These are phyloP conservation scores for Chaetomium sp. DNA, from an alignment of 2,329 filamentous ascomycete genomes.

Conservation along the genomic window DNA sequence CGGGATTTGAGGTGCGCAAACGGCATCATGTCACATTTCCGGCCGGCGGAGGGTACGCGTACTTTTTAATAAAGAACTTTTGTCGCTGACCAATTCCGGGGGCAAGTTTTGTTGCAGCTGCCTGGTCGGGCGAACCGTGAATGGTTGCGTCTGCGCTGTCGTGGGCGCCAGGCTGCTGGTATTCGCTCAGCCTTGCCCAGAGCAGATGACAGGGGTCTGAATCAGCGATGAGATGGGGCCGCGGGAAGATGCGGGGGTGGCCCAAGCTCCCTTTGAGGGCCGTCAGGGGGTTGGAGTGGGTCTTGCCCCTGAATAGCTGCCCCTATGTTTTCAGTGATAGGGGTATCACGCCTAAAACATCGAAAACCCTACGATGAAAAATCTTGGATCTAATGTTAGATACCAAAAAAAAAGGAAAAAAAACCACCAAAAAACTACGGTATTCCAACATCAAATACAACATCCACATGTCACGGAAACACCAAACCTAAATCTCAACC, in stretches of 20 bases:
- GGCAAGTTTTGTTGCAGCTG: constrained; percentile 9
- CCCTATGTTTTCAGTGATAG: too few relatives aligned
- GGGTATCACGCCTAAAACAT: too few relatives aligned
- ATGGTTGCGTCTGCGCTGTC: not conserved
- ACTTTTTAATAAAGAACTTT: not conserved
- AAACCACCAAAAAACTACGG: too few relatives aligned
- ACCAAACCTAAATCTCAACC: constrained; percentile 31
- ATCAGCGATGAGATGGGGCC: not conserved
- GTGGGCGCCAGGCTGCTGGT: constrained; percentile 9
- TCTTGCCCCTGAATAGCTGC: too few relatives aligned
- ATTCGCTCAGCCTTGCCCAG: constrained; percentile 8
- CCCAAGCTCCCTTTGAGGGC: constrained; percentile 5
- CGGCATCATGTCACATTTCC: not conserved
- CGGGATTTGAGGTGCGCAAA: not conserved
- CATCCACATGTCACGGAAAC: not conserved
- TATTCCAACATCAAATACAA: not conserved
- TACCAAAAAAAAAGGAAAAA: too few relatives aligned
- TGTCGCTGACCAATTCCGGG: constrained; percentile 5
- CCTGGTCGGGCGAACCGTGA: constrained; percentile 1
- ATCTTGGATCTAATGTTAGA: too few relatives aligned
- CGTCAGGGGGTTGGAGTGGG: too few relatives aligned
- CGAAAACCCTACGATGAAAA: too few relatives aligned
- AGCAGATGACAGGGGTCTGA: not conserved
- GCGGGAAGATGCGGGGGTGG: constrained; percentile 10
- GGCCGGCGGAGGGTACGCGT: not conserved